Conservation (phyloP, 1,139 yeast genomes). For the Debaryomyces udenii region DNA sequence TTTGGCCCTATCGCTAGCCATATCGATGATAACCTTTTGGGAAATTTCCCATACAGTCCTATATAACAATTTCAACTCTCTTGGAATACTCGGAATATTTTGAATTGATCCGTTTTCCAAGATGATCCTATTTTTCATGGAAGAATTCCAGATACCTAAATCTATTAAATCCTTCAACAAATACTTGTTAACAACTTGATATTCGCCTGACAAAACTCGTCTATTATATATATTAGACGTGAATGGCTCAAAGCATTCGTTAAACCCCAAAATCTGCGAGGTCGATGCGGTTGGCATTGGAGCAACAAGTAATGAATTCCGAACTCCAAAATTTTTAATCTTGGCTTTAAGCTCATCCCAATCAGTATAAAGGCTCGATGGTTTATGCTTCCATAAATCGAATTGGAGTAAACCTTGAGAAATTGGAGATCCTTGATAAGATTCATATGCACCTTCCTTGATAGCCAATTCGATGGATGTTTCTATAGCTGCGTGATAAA, state of each 20-base stretch:
- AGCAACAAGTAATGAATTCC: conserved; percentile 84
- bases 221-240: conserved; percentile 62
- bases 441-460: conserved; percentile 64
- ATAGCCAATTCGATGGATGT: conserved; percentile 75
- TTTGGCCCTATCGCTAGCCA: conserved; percentile 65
- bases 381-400: conserved; percentile 80
- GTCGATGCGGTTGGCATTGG: conserved; percentile 97
- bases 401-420: conserved; percentile 77
- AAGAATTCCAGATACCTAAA: conserved; percentile 57
- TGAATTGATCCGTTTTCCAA: conserved; percentile 59
- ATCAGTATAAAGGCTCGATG: conserved; percentile 66
- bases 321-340: conserved; percentile 63
- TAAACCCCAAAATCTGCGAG: conserved; percentile 85
- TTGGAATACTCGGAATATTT: conserved; percentile 52
- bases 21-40: conserved; percentile 57
- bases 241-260: conserved; percentile 86
- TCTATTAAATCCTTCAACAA: conserved; percentile 57
- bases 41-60: conserved; percentile 66
- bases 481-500: conserved; percentile 84
- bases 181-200: conserved; percentile 61
- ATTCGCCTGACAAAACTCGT: conserved; percentile 64
- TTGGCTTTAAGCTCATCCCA: conserved; percentile 73
- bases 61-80: conserved; percentile 52
- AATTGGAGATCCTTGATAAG: conserved; percentile 81
- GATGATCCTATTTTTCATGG: conserved; percentile 56